Conservation (phyloP, 2,329 filamentous ascomycete species). For the Ramularia endophylla region DNA sequence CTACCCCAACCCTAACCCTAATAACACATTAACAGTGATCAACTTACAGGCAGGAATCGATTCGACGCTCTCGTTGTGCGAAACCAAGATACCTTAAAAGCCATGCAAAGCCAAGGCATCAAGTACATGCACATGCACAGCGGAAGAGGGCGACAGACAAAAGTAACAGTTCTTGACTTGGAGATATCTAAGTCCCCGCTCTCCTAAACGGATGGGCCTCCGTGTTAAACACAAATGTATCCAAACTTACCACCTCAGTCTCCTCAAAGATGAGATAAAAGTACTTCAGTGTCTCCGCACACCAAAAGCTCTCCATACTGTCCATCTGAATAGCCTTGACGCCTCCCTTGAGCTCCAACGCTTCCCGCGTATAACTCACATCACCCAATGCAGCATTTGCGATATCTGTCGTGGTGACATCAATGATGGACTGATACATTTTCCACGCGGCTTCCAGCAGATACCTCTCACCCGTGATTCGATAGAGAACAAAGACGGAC, state of each 20-base stretch:
- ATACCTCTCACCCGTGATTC: slow-evolving; percentile 50
- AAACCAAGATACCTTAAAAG: too few species aligned
- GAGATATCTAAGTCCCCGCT: slow-evolving; percentile 12
- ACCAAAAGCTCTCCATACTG: slow-evolving; percentile 46
- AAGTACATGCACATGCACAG: too few species aligned
- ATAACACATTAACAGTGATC: too few species aligned
- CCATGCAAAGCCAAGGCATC: too few species aligned
- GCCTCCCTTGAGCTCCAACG: slow-evolving; percentile 28
- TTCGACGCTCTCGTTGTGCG: too few species aligned
- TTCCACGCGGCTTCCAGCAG: slow-evolving; percentile 44
- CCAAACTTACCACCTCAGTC: slow-evolving; percentile 37
- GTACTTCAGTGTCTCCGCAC: slow-evolving; percentile 47
- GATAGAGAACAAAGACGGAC: slow-evolving; percentile 56
- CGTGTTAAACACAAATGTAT: slow-evolving; percentile 47
- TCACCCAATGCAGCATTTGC: slow-evolving; percentile 43
- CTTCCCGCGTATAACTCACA: slow-evolving; percentile 32
- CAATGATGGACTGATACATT: slow-evolving; percentile 44
- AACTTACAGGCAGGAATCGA: too few species aligned
- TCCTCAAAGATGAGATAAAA: slow-evolving; percentile 45
- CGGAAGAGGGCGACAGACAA: too few species aligned
- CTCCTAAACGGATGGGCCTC: slow-evolving; percentile 45
- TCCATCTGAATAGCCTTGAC: slow-evolving; percentile 29
- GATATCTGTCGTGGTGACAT: slow-evolving; percentile 38
- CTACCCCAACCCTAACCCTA: too few species aligned
- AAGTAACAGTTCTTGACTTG: too few species aligned